Base-by-base conservation (phyloP, 371 early-diverging fungal genomes). In the Rhizomucor miehei region DNA sequence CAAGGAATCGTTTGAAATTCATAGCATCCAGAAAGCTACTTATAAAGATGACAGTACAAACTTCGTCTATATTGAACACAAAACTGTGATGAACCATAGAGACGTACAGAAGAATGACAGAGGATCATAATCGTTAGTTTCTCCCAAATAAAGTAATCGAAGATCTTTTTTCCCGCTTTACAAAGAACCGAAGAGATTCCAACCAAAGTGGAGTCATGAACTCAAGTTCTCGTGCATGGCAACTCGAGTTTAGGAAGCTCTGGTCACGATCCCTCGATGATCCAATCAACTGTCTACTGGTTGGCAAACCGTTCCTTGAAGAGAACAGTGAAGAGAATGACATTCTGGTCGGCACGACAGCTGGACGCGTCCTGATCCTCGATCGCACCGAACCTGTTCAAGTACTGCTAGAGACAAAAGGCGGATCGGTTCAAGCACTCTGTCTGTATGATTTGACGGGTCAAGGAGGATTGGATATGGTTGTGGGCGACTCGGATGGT, bases 401-500 rank as follows among this genome's bases (percentile, higher is more conserved):
- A 54, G 64, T 69, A 3, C 54, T 79, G 9, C 55, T 79, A 34
- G 79, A 79, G 44, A 79, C 76, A 14, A 79, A 79, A 60, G 72
- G 76, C 20, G 74, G 71, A 6, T 60, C 74, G 21, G 68, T 79
- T 36, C 72, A 73, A 49, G 51, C 74, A 6, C 56, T 79, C 9
- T 39, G 66, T 6, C 52, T 79, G 8, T 66, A 72, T 37, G 76
- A 79, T 55, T 53, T 75, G 50, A 75, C 76, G 20, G 72, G 76
- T n/a, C 65, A 67, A 59, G 63, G 72, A 16, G 63, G 60, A 6
- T 57, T 67, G 2, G 74, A 73, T 55, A 57, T 79, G 45, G 69
- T 72, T 9, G 79, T 75, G 3, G 79, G 76, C 1, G 79, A 79
- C 57, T 73, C 74, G 6, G 69, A 75, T 45, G 79, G 79, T 12